Conservation (phyloP, 345 rosid genomes). For the Garcia nutans region DNA sequence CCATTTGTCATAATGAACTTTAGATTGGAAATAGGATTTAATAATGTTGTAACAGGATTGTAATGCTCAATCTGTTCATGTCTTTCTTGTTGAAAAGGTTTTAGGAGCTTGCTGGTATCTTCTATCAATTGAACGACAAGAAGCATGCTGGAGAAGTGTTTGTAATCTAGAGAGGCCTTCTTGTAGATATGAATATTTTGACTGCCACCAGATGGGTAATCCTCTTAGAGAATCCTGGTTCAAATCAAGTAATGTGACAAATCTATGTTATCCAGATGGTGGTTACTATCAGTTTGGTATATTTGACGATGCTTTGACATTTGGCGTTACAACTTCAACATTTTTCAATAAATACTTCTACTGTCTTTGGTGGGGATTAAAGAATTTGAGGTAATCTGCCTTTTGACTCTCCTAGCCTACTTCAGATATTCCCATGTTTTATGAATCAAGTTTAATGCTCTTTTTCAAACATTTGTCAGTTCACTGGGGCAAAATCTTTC, state of each 20-base stretch:
- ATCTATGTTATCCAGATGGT: constrained; percentile 45
- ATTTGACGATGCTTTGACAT: constrained; percentile 64
- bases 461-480: constrained; percentile 35
- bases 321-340: constrained; percentile 47
- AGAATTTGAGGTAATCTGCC: constrained; percentile 60
- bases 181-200: constrained; percentile 61
- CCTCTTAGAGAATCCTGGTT: constrained; percentile 55
- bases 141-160: constrained; percentile 77
- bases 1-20: neutral
- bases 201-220: constrained; percentile 46
- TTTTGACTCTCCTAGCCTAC: neutral
- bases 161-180: constrained; percentile 48
- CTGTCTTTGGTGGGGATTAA: constrained; percentile 97
- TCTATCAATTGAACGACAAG: constrained; percentile 74
- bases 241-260: constrained; percentile 58
- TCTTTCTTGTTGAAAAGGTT: constrained; percentile 42
- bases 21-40: too few species aligned
- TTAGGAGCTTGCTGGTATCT: constrained; percentile 98
- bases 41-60: neutral
- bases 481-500: constrained; percentile 77
- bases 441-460: neutral
- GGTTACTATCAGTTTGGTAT: constrained; percentile 67
- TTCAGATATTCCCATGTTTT: neutral
- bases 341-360: constrained; percentile 84
- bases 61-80: neutral